Percentiles rank a stretch among this genome's conserved stretches.
These are phyloP conservation scores for Fusarium citri DNA, from an alignment of 2,329 filamentous ascomycete species.

Conservation along the genomic window DNA sequence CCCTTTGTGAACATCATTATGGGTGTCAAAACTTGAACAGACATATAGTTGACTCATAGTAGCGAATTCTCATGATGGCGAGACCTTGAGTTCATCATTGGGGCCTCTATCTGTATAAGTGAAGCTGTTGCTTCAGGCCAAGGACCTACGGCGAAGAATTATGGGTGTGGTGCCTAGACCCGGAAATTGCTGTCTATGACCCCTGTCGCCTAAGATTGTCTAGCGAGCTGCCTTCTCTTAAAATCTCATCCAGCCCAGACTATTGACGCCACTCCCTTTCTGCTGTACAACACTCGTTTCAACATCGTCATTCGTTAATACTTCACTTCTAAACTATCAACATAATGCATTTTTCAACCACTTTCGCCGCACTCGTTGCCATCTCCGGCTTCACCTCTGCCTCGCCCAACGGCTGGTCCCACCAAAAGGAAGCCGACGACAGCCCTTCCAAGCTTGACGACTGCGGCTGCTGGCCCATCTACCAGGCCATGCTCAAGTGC, in stretches of 20 bases:
- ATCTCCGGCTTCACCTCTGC: constrained; percentile 22
- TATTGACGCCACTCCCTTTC: not conserved
- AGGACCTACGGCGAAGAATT: not conserved
- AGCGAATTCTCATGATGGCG: accelerated
- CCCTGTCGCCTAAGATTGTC: not conserved
- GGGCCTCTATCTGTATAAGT: not conserved
- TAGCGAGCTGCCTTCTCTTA: not conserved
- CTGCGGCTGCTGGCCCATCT: constrained; percentile 41
- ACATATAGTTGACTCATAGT: accelerated
- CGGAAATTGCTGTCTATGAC: not conserved
- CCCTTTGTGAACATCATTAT: not conserved
- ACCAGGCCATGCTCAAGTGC: constrained; percentile 34
- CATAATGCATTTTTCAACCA: constrained; percentile 15
- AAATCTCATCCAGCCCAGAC: not conserved
- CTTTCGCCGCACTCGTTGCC: constrained; percentile 12
- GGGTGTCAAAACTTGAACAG: accelerated
- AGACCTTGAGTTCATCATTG: accelerated
- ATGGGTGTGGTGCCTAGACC: not conserved
- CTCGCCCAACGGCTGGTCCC: constrained; percentile 36
- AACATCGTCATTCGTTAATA: not conserved
- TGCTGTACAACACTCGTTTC: not conserved
- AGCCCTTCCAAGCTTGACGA: constrained; percentile 39
- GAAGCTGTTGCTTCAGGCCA: not conserved
- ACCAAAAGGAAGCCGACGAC: constrained; percentile 28
- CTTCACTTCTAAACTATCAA: not conserved